Percentiles rank a stretch among this genome's conserved stretches.
Evolutionary conservation across 2,329 filamentous ascomycete genomes (phyloP).

Genomic region (Pseudogymnoascus sp.): DNA sequence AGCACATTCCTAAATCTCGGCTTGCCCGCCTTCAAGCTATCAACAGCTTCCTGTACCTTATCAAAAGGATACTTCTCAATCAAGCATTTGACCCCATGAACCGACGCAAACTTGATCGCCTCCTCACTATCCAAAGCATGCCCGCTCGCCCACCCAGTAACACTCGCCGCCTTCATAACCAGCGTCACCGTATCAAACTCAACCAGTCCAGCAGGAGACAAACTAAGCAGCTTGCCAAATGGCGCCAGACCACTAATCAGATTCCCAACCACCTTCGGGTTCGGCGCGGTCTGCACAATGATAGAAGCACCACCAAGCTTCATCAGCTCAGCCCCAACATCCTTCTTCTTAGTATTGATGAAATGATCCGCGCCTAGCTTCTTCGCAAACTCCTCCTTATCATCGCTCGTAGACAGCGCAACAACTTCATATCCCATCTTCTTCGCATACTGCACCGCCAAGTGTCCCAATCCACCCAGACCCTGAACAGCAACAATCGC

Average conservation of each 20-base stretch:
- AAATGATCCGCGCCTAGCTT: constrained; percentile 53
- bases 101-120: constrained; percentile 55
- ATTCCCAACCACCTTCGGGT: constrained; percentile 43
- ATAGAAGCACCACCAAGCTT: constrained; percentile 53
- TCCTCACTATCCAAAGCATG: constrained; percentile 55
- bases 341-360: constrained; percentile 46
- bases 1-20: constrained; percentile 4
- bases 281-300: constrained; percentile 56
- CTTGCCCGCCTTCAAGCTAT: constrained; percentile 2
- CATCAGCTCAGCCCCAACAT: constrained; percentile 40
- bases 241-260: constrained; percentile 45
- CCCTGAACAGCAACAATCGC: constrained; percentile 54
- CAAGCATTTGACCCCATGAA: constrained; percentile 55
- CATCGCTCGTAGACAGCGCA: constrained; percentile 56
- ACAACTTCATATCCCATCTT: constrained; percentile 69
- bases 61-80: constrained; percentile 55
- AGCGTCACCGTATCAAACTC: constrained; percentile 36
- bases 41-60: constrained; percentile 25
- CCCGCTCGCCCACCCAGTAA: constrained; percentile 57
- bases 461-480: constrained; percentile 66
- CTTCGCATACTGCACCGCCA: constrained; percentile 66
- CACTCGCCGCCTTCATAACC: constrained; percentile 43
- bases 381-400: constrained; percentile 59
- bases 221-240: constrained; percentile 50
- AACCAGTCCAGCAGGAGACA: constrained; percentile 42